Conservation (phyloP, 176 grass and related monocot genomes). For the Aegilops speltoides region DNA sequence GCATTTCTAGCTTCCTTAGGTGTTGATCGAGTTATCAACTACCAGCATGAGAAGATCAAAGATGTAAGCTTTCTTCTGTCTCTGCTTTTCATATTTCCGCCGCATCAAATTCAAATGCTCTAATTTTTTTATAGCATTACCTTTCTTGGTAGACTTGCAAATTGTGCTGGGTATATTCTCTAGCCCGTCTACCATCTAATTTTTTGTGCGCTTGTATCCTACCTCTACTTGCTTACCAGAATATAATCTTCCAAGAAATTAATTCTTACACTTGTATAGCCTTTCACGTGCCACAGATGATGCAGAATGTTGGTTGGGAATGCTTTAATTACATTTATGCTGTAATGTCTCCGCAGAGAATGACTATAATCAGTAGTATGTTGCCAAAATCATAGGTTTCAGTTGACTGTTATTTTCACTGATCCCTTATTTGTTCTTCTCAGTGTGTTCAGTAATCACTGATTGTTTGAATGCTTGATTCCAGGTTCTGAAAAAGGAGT, state of each 20-base stretch:
- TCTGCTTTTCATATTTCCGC: conserved; percentile 25
- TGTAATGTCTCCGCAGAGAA: background rate
- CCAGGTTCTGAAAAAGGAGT: conserved; percentile 89
- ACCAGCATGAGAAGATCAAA: conserved; percentile 81
- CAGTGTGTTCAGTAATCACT: conserved; percentile 3
- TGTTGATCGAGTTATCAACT: conserved; percentile 93
- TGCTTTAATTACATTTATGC: conserved; percentile 24
- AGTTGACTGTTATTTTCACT: background rate
- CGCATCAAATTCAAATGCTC: background rate
- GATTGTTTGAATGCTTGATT: conserved; percentile 23
- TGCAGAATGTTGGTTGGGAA: conserved; percentile 18
- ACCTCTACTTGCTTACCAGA: background rate
- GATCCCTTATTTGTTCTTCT: conserved; percentile 21
- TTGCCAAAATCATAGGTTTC: background rate
- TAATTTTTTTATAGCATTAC: background rate
- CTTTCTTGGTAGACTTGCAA: conserved; percentile 2
- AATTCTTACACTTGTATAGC: background rate
- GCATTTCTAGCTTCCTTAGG: conserved; percentile 83
- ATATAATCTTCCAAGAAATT: background rate
- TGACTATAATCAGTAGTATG: background rate
- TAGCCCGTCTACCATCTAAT: background rate
- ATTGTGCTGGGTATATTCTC: background rate
- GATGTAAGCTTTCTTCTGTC: conserved; percentile 51
- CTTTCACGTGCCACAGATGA: conserved; percentile 6
- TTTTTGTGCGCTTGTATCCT: background rate